phyloP scores from a whole-genome alignment of 352 stramenopile genomes.

The Pythium sp. region DNA sequence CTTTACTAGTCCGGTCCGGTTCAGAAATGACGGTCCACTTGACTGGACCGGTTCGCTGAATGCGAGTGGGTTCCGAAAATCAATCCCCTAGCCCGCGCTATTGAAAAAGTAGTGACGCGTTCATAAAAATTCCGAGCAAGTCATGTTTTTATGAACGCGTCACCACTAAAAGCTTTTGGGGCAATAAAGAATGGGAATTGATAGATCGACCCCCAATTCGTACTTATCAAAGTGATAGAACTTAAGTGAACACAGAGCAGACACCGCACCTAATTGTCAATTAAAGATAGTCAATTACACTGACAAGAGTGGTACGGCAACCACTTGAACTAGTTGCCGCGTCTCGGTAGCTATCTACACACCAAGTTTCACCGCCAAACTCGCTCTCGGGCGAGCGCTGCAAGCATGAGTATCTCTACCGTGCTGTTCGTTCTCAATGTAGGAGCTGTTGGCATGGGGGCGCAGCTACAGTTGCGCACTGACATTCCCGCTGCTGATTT shows the following conservation, averaged over 20 bases:
- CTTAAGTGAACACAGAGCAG: constrained; percentile 1
- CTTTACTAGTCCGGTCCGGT: no score
- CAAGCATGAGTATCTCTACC: constrained; percentile 3
- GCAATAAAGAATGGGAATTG: no score
- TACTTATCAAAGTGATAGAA: constrained; percentile 3
- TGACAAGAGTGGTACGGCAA: constrained; percentile 4
- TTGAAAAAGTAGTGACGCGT: no score
- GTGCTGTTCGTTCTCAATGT: constrained; percentile 5
- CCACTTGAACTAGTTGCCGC: constrained; percentile 3
- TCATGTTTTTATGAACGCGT: no score
- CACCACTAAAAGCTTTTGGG: no score
- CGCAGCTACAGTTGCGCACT: neutral
- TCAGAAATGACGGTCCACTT: no score
- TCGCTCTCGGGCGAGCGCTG: neutral
- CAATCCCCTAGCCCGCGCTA: no score
- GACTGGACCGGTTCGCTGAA: no score
- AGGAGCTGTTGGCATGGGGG: constrained; percentile 3
- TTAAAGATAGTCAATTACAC: constrained; percentile 6
- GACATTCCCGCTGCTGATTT: constrained; percentile 5
- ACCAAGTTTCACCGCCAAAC: constrained; percentile 4
- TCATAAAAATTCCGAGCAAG: no score
- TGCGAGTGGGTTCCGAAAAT: no score
- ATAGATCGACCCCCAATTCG: constrained; percentile 3
- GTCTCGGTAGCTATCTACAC: constrained; percentile 4
- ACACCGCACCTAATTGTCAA: neutral